Evolutionary conservation across 2,329 filamentous ascomycete genomes (phyloP).

Genomic region (Colletotrichum horii): DNA sequence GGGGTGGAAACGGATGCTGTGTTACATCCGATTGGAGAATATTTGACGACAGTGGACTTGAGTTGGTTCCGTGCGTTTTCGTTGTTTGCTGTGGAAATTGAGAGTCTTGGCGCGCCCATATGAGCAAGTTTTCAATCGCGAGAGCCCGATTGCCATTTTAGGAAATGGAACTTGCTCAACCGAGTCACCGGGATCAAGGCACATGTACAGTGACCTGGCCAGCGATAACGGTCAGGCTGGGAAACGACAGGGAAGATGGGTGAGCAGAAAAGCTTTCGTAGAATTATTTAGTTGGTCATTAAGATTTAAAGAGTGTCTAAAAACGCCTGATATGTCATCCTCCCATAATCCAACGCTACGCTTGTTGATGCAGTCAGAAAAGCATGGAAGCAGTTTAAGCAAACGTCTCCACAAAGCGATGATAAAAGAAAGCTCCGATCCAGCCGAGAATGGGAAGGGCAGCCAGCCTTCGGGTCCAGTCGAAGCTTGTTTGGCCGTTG

Average conservation of each 20-base stretch:
- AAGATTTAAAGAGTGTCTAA: neutral
- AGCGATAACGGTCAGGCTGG: neutral
- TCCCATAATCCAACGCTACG: neutral
- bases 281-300: neutral
- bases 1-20: neutral
- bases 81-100: neutral
- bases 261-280: neutral
- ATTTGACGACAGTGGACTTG: neutral
- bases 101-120: constrained; percentile 8
- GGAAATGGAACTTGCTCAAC: constrained; percentile 15
- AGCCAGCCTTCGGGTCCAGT: constrained; percentile 15
- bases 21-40: neutral
- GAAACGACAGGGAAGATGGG: neutral
- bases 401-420: constrained; percentile 7
- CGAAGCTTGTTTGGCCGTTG: neutral
- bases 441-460: constrained; percentile 5
- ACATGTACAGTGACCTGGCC: neutral
- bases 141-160: neutral
- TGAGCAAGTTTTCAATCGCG: neutral
- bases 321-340: neutral
- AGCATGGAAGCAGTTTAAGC: neutral
- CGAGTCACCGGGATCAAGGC: neutral
- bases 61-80: neutral
- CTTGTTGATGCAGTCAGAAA: neutral
- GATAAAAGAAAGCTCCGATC: constrained; percentile 9